A percentile compares a stretch with the other conserved stretches of the same genome.
Evolutionary conservation across 106 monocot species (phyloP).

Genomic region (Xerophyta viscosa): DNA sequence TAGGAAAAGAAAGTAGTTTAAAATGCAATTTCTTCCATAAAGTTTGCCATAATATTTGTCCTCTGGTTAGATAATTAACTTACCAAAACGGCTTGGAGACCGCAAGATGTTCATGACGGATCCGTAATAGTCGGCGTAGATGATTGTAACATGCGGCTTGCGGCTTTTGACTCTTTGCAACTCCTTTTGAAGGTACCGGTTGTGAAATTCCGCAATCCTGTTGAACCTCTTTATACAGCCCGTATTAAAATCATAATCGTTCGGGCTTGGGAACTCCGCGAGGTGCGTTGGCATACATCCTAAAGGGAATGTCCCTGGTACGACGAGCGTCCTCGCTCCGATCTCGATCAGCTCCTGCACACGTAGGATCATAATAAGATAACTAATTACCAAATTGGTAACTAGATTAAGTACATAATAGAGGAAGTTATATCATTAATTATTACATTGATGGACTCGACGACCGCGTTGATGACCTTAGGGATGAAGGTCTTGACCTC

Average conservation of each 20-base stretch:
- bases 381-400: background rate
- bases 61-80: slow-evolving; percentile 1
- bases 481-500: slow-evolving; percentile 17
- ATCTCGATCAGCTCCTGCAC: slow-evolving; percentile 26
- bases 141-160: slow-evolving; percentile 23
- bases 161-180: slow-evolving; percentile 14
- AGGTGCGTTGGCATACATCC: slow-evolving; percentile 28
- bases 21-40: too few species aligned
- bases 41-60: too few species aligned
- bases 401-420: background rate
- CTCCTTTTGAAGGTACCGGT: slow-evolving; percentile 16
- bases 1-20: too few species aligned
- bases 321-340: slow-evolving; percentile 21
- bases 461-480: slow-evolving; percentile 18
- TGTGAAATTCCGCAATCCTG: slow-evolving; percentile 25
- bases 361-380: background rate
- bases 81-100: slow-evolving; percentile 23
- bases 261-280: slow-evolving; percentile 8
- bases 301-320: slow-evolving; percentile 24
- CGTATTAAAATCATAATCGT: slow-evolving; percentile 14
- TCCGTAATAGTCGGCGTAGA: slow-evolving; percentile 20
- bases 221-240: slow-evolving; percentile 40
- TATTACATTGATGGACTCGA: slow-evolving; percentile 16
- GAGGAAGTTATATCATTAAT: too few species aligned
- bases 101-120: slow-evolving; percentile 15